phyloP scores from a whole-genome alignment of 768 basidiomycete genomes.

The Serendipita vermifera region DNA sequence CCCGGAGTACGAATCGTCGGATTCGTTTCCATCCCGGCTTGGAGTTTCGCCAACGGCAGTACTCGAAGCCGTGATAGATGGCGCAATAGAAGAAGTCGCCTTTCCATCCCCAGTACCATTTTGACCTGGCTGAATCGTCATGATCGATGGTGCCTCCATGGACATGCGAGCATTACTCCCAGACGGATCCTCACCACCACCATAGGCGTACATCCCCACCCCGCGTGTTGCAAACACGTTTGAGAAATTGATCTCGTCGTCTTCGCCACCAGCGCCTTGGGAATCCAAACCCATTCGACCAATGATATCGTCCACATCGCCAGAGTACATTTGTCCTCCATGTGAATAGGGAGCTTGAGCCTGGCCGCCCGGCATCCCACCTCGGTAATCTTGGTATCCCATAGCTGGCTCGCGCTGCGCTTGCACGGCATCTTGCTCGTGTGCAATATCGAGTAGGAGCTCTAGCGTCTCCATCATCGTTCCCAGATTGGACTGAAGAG shows the following conservation, averaged over 20 bases:
- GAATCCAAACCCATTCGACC: neutral
- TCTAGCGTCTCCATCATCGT: slow-evolving; percentile 9
- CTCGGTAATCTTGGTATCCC: neutral
- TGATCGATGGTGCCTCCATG: no score
- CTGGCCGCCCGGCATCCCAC: slow-evolving; percentile 3
- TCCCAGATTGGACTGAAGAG: slow-evolving; percentile 5
- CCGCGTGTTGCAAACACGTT: slow-evolving; percentile 2
- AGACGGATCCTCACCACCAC: no score
- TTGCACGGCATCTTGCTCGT: slow-evolving; percentile 21
- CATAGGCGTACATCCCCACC: no score
- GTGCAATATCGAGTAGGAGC: slow-evolving; percentile 6
- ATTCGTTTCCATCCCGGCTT: no score
- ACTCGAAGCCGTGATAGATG: no score
- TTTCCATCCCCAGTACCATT: neutral
- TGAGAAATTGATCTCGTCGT: slow-evolving; percentile 7
- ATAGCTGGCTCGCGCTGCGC: slow-evolving; percentile 10
- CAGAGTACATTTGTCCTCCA: neutral
- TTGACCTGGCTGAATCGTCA: no score
- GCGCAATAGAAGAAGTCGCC: no score
- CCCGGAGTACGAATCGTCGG: neutral
- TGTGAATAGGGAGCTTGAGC: neutral
- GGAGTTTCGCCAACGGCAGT: no score
- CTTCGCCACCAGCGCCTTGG: neutral
- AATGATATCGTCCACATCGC: neutral
- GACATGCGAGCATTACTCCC: no score